These are phyloP conservation scores for Fusarium chuoi DNA, from an alignment of 2,329 filamentous ascomycete species.

Conservation along the genomic window DNA sequence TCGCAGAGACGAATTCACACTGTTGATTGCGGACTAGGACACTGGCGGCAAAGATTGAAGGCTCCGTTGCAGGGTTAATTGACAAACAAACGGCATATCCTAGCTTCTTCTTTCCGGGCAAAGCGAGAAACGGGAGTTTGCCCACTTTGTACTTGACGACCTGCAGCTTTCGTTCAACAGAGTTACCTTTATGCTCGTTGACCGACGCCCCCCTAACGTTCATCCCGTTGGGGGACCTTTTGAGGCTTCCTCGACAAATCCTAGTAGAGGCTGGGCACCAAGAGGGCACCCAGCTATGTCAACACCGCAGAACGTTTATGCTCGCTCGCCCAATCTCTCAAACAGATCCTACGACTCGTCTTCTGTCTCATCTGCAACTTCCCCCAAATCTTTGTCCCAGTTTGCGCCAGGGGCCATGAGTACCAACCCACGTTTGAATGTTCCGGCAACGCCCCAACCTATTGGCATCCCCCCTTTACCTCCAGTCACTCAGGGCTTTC, in stretches of 20 bases:
- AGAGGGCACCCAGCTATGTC: conserved; percentile 56
- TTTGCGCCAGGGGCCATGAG: conserved; percentile 64
- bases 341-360: conserved; percentile 72
- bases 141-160: conserved; percentile 32
- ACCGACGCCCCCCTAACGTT: conserved; percentile 32
- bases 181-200: conserved; percentile 41
- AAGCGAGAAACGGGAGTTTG: conserved; percentile 24
- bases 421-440: conserved; percentile 61
- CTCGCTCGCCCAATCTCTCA: conserved; percentile 70
- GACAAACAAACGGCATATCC: conserved; percentile 36
- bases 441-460: conserved; percentile 61
- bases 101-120: conserved; percentile 22
- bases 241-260: conserved; percentile 26
- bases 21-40: conserved; percentile 25
- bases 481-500: conserved; percentile 60
- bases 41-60: conserved; percentile 24
- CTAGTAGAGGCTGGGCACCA: conserved; percentile 27
- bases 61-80: conserved; percentile 29
- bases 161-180: conserved; percentile 35
- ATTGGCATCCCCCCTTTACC: conserved; percentile 64
- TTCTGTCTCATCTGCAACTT: conserved; percentile 70
- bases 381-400: conserved; percentile 64
- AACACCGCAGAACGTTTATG: conserved; percentile 65
- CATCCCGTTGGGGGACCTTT: conserved; percentile 30
- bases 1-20: conserved; percentile 27